Conservation (phyloP, 1,139 yeast genomes). For the Starmera stellimalicola region DNA sequence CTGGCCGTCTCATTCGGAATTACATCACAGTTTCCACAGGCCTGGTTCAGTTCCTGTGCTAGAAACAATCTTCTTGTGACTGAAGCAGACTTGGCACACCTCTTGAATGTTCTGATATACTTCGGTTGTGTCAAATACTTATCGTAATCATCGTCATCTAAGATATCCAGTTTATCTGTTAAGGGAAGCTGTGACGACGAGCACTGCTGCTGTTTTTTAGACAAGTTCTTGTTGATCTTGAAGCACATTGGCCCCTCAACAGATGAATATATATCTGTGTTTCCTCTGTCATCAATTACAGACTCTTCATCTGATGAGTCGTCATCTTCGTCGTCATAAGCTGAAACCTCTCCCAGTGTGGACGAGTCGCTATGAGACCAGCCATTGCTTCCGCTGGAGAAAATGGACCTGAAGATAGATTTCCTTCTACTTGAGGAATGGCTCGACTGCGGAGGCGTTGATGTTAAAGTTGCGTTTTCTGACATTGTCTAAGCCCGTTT, state of each 20-base stretch:
- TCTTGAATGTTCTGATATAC: slow-evolving; percentile 40
- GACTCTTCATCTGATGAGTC: slow-evolving; percentile 12
- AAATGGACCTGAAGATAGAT: not conserved
- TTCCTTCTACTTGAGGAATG: not conserved
- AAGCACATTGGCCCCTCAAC: slow-evolving; percentile 19
- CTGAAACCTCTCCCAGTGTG: not conserved
- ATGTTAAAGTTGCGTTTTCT: not conserved
- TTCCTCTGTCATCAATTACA: slow-evolving; percentile 3
- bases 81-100: slow-evolving; percentile 34
- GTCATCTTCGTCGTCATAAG: slow-evolving; percentile 7
- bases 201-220: slow-evolving; percentile 2
- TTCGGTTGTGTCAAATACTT: slow-evolving; percentile 40
- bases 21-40: no score
- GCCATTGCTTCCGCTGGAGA: not conserved
- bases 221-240: slow-evolving; percentile 5
- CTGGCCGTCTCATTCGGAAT: not conserved
- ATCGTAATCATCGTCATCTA: slow-evolving; percentile 24
- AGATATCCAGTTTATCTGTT: slow-evolving; percentile 10
- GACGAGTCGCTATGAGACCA: not conserved
- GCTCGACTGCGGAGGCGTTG: slow-evolving; percentile 1
- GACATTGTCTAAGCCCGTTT: no score
- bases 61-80: slow-evolving; percentile 52
- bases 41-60: slow-evolving; percentile 62
- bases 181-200: slow-evolving; percentile 2
- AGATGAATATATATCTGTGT: slow-evolving; percentile 14